phyloP scores from a whole-genome alignment of 805 yeast genomes.

The Kluyveromyces siamensis region DNA sequence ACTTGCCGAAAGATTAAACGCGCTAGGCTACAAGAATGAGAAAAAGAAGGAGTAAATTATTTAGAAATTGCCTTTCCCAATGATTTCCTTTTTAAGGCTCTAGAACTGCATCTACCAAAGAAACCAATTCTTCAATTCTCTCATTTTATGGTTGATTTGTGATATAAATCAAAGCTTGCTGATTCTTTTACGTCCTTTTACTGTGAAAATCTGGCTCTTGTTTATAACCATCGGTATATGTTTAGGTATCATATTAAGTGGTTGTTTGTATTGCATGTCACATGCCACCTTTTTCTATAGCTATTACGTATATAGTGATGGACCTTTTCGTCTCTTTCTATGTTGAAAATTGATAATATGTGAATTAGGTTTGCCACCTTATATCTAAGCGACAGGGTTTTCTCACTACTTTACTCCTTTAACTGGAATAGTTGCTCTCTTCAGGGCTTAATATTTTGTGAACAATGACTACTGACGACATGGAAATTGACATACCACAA shows the following conservation, averaged over 20 bases:
- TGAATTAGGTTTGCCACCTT: background rate
- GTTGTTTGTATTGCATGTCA: no score
- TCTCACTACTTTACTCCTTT: background rate
- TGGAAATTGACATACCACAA: slow-evolving; percentile 17
- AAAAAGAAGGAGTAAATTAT: slow-evolving; percentile 17
- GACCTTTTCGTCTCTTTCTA: background rate
- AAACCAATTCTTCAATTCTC: no score
- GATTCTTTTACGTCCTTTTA: no score
- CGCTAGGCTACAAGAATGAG: slow-evolving; percentile 42
- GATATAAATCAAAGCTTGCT: no score
- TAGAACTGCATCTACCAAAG: no score
- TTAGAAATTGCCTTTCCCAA: no score
- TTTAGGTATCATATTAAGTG: no score
- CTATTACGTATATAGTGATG: background rate
- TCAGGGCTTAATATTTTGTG: background rate
- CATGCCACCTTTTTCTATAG: background rate
- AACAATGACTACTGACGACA: slow-evolving; percentile 13
- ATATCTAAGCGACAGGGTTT: background rate
- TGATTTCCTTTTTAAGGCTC: no score
- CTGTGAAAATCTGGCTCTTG: no score
- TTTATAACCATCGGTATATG: no score
- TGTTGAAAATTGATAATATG: background rate
- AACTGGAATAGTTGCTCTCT: background rate
- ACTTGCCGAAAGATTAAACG: slow-evolving; percentile 76
- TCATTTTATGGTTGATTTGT: no score